These are phyloP conservation scores for Sphenostylis stenocarpa DNA, from an alignment of 306 rosid genomes.

Conservation along the genomic window DNA sequence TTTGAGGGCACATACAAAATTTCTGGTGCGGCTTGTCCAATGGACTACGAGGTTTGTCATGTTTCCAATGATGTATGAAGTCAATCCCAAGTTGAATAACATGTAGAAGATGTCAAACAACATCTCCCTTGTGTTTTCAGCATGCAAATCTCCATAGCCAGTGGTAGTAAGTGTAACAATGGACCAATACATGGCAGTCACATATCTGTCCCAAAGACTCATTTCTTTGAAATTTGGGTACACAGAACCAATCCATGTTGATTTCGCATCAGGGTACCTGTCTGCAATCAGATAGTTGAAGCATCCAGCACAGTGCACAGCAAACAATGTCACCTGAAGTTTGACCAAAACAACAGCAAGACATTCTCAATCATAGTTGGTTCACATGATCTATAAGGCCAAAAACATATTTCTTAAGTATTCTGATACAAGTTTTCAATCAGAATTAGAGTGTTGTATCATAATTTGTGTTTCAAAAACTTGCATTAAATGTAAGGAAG, in stretches of 20 bases:
- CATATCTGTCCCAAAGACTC: conserved; percentile 70
- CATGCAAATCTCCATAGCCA: conserved; percentile 88
- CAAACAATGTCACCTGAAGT: conserved; percentile 87
- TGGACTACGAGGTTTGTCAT: conserved; percentile 92
- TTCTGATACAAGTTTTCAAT: not conserved
- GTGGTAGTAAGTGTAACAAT: conserved; percentile 90
- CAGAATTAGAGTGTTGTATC: not conserved
- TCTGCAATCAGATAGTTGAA: conserved; percentile 73
- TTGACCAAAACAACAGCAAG: not conserved
- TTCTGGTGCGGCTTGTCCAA: conserved; percentile 89
- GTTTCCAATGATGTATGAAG: conserved; percentile 86
- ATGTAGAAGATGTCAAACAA: conserved; percentile 73
- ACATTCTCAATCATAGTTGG: not conserved
- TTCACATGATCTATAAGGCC: not conserved
- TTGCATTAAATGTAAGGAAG: not conserved
- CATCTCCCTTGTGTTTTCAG: conserved; percentile 84
- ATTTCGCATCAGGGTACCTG: conserved; percentile 58
- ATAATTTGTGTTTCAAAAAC: not conserved
- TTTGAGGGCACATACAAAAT: conserved; percentile 57
- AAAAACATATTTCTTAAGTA: not conserved
- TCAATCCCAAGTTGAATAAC: conserved; percentile 86
- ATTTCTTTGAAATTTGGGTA: conserved; percentile 69
- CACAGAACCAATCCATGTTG: conserved; percentile 84
- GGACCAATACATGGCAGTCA: conserved; percentile 78
- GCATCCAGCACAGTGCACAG: conserved; percentile 88